phyloP scores from a whole-genome alignment of 2,329 filamentous ascomycete genomes.

The Hyphodiscus sp. region DNA sequence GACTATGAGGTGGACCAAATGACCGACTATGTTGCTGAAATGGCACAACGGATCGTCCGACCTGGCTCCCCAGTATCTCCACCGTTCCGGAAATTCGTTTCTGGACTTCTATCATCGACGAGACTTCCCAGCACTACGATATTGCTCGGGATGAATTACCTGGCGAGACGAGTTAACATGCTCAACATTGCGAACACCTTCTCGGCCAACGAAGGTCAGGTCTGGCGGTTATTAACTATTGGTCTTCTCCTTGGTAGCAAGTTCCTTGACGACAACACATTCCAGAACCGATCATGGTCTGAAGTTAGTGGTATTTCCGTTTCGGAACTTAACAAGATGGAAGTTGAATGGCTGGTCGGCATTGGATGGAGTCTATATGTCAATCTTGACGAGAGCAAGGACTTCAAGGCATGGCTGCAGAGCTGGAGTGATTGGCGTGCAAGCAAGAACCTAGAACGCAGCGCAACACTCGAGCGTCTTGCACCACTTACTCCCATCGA shows the following conservation, averaged over 20 bases:
- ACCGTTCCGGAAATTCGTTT: slow-evolving; percentile 68
- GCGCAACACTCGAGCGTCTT: slow-evolving; percentile 33
- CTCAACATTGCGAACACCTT: slow-evolving; percentile 37
- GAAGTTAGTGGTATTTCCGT: slow-evolving; percentile 69
- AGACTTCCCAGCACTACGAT: slow-evolving; percentile 67
- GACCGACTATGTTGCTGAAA: slow-evolving; percentile 70
- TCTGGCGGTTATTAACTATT: slow-evolving; percentile 65
- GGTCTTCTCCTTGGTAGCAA: slow-evolving; percentile 67
- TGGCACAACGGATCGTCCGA: slow-evolving; percentile 61
- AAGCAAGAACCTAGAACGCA: slow-evolving; percentile 35
- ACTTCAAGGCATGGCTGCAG: slow-evolving; percentile 56
- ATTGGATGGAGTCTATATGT: slow-evolving; percentile 66
- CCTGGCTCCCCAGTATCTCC: slow-evolving; percentile 51
- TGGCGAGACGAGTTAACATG: slow-evolving; percentile 57
- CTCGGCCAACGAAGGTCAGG: slow-evolving; percentile 45
- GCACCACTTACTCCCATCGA: slow-evolving; percentile 44
- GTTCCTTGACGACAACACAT: slow-evolving; percentile 72
- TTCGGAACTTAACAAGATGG: slow-evolving; percentile 58
- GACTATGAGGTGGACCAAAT: slow-evolving; percentile 76
- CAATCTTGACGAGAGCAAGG: slow-evolving; percentile 55
- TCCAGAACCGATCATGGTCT: slow-evolving; percentile 72
- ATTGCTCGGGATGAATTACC: slow-evolving; percentile 62
- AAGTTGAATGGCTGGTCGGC: slow-evolving; percentile 61
- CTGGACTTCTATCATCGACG: slow-evolving; percentile 65
- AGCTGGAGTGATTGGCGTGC: slow-evolving; percentile 59